Base-by-base conservation (phyloP, 306 rosid species). In the Quercus variabilis region DNA sequence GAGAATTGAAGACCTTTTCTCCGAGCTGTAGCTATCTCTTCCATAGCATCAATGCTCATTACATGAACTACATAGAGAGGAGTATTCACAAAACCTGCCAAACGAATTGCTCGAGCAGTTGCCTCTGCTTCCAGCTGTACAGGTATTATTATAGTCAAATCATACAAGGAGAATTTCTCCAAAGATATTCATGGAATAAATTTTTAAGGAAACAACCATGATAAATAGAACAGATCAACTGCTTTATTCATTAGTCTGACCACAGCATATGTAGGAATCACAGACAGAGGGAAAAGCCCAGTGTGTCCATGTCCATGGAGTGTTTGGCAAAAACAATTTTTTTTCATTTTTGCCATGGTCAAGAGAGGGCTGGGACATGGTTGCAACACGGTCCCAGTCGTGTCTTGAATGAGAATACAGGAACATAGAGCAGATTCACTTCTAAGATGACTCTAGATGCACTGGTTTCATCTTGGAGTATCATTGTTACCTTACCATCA, bases 41-140 rank as follows among this genome's bases (percentile, higher is more conserved):
- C 94, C 97, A 94, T 80, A 52, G 98, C 97, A 87, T 94, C 97
- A 57, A 91, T 94, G 92, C 98, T 94, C 98, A 94, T 94, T 78
- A 92, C 97, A 80, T 94, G 97, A 80, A 94, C 97, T 68, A 92
- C 93, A 76, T 94, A 92, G 55, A 94, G 89, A 60, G 98, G 97
- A 71, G 94, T 92, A 85, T 94, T 90, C 68, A 94, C 87, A 86
- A 92, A 94, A 83, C 83, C 75, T 58, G 97, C 98, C 75, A 94
- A 84, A 77, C 86, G 90, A 79, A 94, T 91, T 78, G 98, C 98
- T 73, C 98, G 94, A 57, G 93, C 86, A 73, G 97, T 91, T 80
- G 98, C 98, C 87, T 94, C 97, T 73, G 95, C 97, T 90, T 94
- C 97, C 81, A 94, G 81, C 98, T 94, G 80, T 78, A 82, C 74